These are phyloP conservation scores for Phaffomyces thermotolerans DNA, from an alignment of 805 yeast species.

Conservation along the genomic window DNA sequence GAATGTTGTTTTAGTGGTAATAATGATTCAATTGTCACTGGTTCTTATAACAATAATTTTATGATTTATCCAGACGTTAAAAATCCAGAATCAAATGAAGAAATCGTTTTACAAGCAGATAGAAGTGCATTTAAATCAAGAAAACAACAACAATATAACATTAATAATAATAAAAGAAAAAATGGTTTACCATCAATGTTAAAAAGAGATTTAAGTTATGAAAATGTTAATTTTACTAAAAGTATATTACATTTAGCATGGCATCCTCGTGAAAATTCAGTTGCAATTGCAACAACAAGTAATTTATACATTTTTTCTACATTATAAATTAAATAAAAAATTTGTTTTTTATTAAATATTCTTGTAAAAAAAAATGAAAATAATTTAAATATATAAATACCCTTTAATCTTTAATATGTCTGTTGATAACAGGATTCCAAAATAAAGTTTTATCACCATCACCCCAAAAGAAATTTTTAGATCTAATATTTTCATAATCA, in stretches of 20 bases:
- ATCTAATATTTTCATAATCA: conserved; percentile 87
- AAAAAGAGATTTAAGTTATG: conserved; percentile 37
- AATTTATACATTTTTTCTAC: conserved; percentile 83
- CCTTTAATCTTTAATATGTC: conserved; percentile 48
- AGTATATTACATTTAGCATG: conserved; percentile 92
- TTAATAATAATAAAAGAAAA: conserved; percentile 25
- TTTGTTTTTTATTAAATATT: neutral
- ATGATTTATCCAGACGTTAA: conserved; percentile 90
- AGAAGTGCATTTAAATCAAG: conserved; percentile 89
- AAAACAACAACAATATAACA: conserved; percentile 33
- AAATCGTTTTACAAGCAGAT: conserved; percentile 92
- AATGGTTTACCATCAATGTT: conserved; percentile 33
- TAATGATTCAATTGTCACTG: conserved; percentile 88
- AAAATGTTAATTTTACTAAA: conserved; percentile 90
- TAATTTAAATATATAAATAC: neutral
- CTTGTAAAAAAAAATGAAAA: no score
- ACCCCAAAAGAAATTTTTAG: conserved; percentile 94
- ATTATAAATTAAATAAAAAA: conserved; percentile 37
- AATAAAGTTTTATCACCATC: conserved; percentile 95
- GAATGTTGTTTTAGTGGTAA: conserved; percentile 96
- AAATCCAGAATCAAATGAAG: conserved; percentile 31
- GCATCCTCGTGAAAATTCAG: conserved; percentile 96
- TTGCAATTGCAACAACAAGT: conserved; percentile 97
- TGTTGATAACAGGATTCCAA: conserved; percentile 93
- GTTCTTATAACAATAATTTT: conserved; percentile 93